Evolutionary conservation across 2,329 filamentous ascomycete genomes (phyloP).

Genomic region (Colletotrichum sidae): DNA sequence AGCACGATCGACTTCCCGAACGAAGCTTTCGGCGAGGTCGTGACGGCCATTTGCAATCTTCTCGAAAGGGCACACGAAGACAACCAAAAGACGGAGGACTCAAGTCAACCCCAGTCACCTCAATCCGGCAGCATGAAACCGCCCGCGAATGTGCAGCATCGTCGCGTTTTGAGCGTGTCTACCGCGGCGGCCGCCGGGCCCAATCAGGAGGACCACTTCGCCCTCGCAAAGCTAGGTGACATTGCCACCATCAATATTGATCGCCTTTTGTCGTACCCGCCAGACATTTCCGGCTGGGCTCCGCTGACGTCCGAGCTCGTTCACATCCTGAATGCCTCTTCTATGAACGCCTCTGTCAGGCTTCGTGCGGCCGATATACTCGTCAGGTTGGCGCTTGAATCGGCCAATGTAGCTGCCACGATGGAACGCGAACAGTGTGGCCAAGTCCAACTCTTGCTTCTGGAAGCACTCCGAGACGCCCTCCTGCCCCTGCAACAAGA

Average conservation of each 20-base stretch:
- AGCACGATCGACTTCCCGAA: conserved; percentile 93
- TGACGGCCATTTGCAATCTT: conserved; percentile 80
- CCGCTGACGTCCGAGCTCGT: conserved; percentile 70
- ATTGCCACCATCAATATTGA: conserved; percentile 80
- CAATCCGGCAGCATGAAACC: conserved; percentile 47
- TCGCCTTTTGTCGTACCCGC: conserved; percentile 75
- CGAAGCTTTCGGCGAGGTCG: conserved; percentile 80
- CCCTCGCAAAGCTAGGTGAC: conserved; percentile 79
- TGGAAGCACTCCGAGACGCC: conserved; percentile 74
- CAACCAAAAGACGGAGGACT: conserved; percentile 42
- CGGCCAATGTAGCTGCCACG: conserved; percentile 65
- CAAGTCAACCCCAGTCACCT: conserved; percentile 52
- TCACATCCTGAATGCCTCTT: conserved; percentile 58
- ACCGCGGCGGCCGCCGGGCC: conserved; percentile 58
- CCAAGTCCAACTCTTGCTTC: conserved; percentile 77
- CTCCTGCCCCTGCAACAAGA: conserved; percentile 68
- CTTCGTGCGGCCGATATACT: conserved; percentile 74
- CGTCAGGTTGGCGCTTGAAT: conserved; percentile 67
- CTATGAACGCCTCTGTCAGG: conserved; percentile 64
- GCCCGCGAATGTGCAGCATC: conserved; percentile 52
- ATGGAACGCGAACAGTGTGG: conserved; percentile 64
- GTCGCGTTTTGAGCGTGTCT: conserved; percentile 61
- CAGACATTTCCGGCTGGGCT: conserved; percentile 80
- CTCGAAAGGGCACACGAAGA: conserved; percentile 58
- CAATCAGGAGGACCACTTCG: conserved; percentile 73